phyloP scores from a whole-genome alignment of 169 alveolate species.

The Plasmodium vinckei region DNA sequence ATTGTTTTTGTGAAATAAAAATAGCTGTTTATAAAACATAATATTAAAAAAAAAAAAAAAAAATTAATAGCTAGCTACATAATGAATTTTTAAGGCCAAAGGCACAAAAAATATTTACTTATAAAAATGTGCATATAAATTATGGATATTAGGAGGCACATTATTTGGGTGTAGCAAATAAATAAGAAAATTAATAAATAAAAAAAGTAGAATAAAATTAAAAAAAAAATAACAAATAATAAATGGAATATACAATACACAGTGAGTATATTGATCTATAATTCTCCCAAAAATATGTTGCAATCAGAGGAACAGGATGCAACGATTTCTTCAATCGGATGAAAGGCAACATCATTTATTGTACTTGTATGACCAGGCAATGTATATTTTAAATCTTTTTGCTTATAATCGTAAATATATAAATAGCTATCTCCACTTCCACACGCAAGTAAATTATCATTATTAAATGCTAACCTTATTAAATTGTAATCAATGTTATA shows the following conservation, averaged over 20 bases:
- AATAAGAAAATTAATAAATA: too few species aligned
- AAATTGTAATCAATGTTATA: constrained; percentile 87
- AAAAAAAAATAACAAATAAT: too few species aligned
- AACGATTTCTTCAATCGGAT: constrained; percentile 86
- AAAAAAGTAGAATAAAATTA: too few species aligned
- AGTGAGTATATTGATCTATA: neutral
- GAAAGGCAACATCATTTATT: constrained; percentile 88
- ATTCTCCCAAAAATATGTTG: constrained; percentile 86
- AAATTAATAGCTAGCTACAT: too few species aligned
- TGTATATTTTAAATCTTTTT: constrained; percentile 80
- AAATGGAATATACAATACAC: too few species aligned
- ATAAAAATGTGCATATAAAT: too few species aligned
- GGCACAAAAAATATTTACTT: too few species aligned
- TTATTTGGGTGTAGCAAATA: too few species aligned
- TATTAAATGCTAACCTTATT: constrained; percentile 84
- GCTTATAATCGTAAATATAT: constrained; percentile 83
- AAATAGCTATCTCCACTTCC: constrained; percentile 88
- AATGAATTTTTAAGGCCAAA: too few species aligned
- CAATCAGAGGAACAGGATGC: constrained; percentile 88
- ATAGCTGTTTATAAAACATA: too few species aligned
- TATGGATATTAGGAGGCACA: too few species aligned
- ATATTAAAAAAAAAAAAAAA: too few species aligned
- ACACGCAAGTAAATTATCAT: constrained; percentile 79
- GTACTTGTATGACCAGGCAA: constrained; percentile 89
- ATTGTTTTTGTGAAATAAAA: neutral